These are phyloP conservation scores for Apostasia shenzhenica DNA, from an alignment of 106 monocot genomes.

Conservation along the genomic window DNA sequence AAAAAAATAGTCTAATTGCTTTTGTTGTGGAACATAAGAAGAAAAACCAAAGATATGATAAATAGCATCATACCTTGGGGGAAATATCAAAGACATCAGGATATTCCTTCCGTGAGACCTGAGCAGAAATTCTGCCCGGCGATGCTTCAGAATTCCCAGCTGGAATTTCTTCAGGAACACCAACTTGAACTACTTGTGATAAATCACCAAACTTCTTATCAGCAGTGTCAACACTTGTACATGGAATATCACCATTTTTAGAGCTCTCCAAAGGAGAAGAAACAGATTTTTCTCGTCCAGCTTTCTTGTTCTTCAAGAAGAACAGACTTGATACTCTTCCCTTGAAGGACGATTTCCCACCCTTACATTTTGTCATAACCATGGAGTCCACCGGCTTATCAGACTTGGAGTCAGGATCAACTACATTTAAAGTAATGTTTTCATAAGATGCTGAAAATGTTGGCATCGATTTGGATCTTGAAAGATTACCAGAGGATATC, in stretches of 20 bases:
- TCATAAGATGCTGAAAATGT: conserved; percentile 20
- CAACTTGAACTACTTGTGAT: conserved; percentile 2
- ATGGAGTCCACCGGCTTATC: conserved; percentile 16
- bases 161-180: conserved; percentile 1
- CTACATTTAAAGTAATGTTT: conserved; percentile 1
- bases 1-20: too few species aligned
- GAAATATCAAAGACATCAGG: not conserved
- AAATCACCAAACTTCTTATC: conserved; percentile 4
- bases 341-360: conserved; percentile 26
- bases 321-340: conserved; percentile 52
- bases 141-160: not conserved
- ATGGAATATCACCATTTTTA: not conserved
- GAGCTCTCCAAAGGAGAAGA: conserved; percentile 5
- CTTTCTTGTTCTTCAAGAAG: conserved; percentile 34
- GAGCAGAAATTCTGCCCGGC: not conserved
- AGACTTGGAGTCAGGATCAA: conserved; percentile 2
- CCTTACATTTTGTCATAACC: conserved; percentile 15
- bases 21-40: not conserved
- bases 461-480: conserved; percentile 45
- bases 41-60: too few species aligned
- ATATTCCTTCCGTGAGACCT: too few species aligned
- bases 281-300: conserved; percentile 8
- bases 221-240: not conserved
- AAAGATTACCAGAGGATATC: conserved; percentile 11
- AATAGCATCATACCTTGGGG: not conserved